Evolutionary conservation across 2,329 filamentous ascomycete species (phyloP).

Genomic region (Hypoxylon sp.): DNA sequence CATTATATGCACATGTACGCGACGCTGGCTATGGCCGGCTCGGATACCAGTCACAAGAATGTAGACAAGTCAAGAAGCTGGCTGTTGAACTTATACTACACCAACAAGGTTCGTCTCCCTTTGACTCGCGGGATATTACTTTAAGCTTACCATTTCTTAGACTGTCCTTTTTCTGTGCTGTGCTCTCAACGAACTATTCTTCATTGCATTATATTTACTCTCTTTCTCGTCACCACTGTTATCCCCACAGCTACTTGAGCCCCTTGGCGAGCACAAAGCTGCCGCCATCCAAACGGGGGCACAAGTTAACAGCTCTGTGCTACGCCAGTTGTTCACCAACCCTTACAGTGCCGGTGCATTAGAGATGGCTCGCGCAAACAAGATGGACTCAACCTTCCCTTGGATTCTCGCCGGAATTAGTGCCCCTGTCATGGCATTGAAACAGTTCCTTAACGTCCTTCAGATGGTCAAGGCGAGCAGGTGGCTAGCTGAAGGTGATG

Average conservation of each 20-base stretch:
- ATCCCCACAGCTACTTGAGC: constrained; percentile 83
- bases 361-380: constrained; percentile 93
- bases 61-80: constrained; percentile 89
- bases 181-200: constrained; percentile 93
- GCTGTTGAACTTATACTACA: constrained; percentile 95
- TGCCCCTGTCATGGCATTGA: constrained; percentile 87
- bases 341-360: constrained; percentile 93
- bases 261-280: constrained; percentile 67
- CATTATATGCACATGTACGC: constrained; percentile 99
- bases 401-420: constrained; percentile 84
- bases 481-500: constrained; percentile 93
- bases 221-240: constrained; percentile 94
- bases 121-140: neutral
- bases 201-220: constrained; percentile 97
- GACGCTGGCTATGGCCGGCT: constrained; percentile 87
- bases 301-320: constrained; percentile 76
- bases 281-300: constrained; percentile 72
- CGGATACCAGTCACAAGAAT: constrained; percentile 89
- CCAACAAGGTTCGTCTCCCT: constrained; percentile 81
- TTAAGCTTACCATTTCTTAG: constrained; percentile 60
- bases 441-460: constrained; percentile 94
- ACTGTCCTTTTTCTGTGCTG: constrained; percentile 92
- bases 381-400: constrained; percentile 78
- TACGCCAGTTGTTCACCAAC: constrained; percentile 83
- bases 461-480: constrained; percentile 94